phyloP scores from a whole-genome alignment of 1,284 basidiomycete genomes.

The Amylostereum chailletii region DNA sequence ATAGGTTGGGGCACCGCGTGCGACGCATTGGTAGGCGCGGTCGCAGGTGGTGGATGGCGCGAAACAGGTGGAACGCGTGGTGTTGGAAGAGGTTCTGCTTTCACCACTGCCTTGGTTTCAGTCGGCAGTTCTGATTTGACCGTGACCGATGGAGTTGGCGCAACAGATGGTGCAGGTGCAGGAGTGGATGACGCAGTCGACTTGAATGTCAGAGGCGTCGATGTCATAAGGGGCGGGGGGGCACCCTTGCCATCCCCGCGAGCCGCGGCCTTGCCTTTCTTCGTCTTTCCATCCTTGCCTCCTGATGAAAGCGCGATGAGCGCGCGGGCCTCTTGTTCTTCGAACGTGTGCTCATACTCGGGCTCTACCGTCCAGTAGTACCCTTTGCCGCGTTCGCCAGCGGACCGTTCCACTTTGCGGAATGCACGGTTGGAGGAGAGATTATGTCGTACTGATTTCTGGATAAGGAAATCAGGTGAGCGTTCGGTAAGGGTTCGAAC shows the following conservation, averaged over 20 bases:
- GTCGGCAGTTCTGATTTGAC: neutral
- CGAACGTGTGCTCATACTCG: conserved; percentile 54
- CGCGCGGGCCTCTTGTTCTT: conserved; percentile 57
- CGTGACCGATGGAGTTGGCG: conserved; percentile 1
- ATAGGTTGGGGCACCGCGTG: conserved; percentile 2
- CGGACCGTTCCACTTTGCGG: conserved; percentile 75
- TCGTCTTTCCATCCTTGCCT: conserved; percentile 22
- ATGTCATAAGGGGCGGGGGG: conserved; percentile 59
- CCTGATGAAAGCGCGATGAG: conserved; percentile 23
- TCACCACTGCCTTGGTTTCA: conserved; percentile 11
- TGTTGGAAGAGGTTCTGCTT: conserved; percentile 9
- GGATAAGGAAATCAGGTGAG: conserved; percentile 12
- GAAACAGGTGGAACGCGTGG: conserved; percentile 9
- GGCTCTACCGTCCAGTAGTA: conserved; percentile 86
- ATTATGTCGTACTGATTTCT: conserved; percentile 92
- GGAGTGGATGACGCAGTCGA: conserved; percentile 11
- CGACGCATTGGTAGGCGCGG: neutral
- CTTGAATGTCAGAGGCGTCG: conserved; percentile 41
- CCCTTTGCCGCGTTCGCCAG: conserved; percentile 82
- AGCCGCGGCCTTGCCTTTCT: conserved; percentile 40
- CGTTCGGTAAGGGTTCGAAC: conserved; percentile 1
- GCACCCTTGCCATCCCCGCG: conserved; percentile 47
- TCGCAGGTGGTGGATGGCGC: conserved; percentile 6
- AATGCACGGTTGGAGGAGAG: conserved; percentile 84
- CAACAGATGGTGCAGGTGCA: conserved; percentile 9